Base-by-base conservation (phyloP, 805 yeast species). In the Kodamaea nitidulidarum region DNA sequence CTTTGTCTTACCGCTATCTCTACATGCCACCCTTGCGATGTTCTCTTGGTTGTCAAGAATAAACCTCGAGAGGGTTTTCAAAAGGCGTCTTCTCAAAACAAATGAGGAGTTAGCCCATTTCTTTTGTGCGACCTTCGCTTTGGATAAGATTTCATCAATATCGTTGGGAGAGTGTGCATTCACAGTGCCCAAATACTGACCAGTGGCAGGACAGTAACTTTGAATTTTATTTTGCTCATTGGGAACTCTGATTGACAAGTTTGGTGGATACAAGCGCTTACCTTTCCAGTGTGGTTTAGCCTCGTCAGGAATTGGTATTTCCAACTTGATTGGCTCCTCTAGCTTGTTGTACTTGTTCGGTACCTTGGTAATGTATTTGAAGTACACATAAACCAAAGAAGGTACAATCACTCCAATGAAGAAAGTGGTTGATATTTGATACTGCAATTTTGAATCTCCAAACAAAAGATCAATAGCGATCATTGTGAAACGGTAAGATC, bases 1-100 rank as follows among this genome's bases (percentile, higher is more conserved):
- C 81, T 85, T 82, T 1, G 98, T 90, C 58, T 93, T 93, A 21
- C 98, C 99, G 14, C 95, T 84, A 55, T 93, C 98, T 48, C 98
- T 73, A 58, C 98, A 93, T 0, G 98, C 97, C 7, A 93, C 84
- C 34, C 95, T 72, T 3, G 96, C 95, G 35, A 93, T 76, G 36
- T 80, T 78, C 40, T 83, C 90, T 60, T 93, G 99, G 59, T 93
- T 81, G 35, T 80, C 81, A 38, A 84, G 59, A 39, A 93, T 77
- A 58, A 73, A 90, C 42, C 81, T 75, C 46, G 77, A 73, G 39
- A 93, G 69, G 1, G 96, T 81, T 32, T 74, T 67, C 44, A 93
- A 67, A 15, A 91, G 79, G 50, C 75, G 76, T 46, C 87, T 71
- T 50, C 97, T 75, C 47, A 81, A 71, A 21, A 74, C 73, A 47